These are phyloP conservation scores for Pythium aphanidermatum DNA, from an alignment of 352 stramenopile species.

Conservation along the genomic window DNA sequence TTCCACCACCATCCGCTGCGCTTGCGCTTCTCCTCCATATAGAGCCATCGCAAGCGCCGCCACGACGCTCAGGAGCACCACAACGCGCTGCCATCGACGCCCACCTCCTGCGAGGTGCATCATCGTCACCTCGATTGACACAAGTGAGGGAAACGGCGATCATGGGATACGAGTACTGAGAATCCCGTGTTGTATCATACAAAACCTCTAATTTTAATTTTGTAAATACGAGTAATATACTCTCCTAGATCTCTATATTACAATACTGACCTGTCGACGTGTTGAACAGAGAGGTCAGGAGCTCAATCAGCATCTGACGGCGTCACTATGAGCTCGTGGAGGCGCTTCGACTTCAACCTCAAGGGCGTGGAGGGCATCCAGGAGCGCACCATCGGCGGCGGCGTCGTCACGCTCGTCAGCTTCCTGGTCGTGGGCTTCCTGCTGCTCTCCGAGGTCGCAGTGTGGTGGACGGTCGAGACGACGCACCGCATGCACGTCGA, in stretches of 20 bases:
- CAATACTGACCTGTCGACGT: slow-evolving; percentile 18
- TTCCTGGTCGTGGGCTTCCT: slow-evolving; percentile 65
- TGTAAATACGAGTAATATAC: slow-evolving; percentile 3
- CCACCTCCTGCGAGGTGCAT: no score
- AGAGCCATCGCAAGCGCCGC: no score
- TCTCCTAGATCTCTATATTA: not conserved
- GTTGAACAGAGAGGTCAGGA: slow-evolving; percentile 13
- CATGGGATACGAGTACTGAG: no score
- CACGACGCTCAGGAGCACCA: no score
- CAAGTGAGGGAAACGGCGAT: no score
- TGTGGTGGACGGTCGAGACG: slow-evolving; percentile 83
- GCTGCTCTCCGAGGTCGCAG: slow-evolving; percentile 76
- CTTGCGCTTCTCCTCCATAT: no score
- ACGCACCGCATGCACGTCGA: slow-evolving; percentile 87
- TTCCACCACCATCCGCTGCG: no score
- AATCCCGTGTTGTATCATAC: not conserved
- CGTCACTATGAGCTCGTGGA: slow-evolving; percentile 48
- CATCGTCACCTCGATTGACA: no score
- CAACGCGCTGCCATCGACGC: no score
- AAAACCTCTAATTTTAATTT: not conserved
- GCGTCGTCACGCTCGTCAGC: slow-evolving; percentile 78
- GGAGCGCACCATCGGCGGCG: slow-evolving; percentile 79
- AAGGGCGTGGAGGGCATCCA: slow-evolving; percentile 89
- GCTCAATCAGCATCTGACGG: not conserved
- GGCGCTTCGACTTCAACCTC: slow-evolving; percentile 83